Base-by-base conservation (phyloP, 108 stramenopile genomes). In the Cyclotella atomus region DNA sequence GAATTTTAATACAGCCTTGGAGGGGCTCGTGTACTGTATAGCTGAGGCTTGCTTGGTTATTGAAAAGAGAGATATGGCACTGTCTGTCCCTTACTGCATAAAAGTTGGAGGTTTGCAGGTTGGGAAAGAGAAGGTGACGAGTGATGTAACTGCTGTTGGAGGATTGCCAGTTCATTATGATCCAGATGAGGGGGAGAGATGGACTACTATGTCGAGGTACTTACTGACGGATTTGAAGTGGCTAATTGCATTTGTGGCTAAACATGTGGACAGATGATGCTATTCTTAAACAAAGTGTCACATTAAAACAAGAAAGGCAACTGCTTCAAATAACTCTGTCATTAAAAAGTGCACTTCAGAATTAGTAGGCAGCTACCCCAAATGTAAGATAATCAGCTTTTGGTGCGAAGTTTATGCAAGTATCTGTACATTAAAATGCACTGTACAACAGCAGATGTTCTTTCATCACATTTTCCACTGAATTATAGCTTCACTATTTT, bases 151-250 rank as follows among this genome's bases (percentile, higher is more conserved):
- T 20, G 84, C 86, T 10, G 83, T 91, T 28, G 90, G 90, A 45
- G 85, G 87, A 6, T 49, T 88, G 47, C 65, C 88, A 20, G 47
- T 91, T 9, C 62, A 76, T 2, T 87, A 87, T 70, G 82, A 73
- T 59, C 72, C 75, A 24, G 57, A 59, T 14, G 81, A 83, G 23
- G 91, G 85, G 9, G 85, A 85, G 46, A 67, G 76, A 54, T 95
- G 92, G 91, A 95, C 91, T 0, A 65, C 81, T 27, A 91, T 89
- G 10, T 89, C 90, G 67, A 90, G 88, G 63, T 95, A 89, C 69
- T 28, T 95, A 27, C 65, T 93, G 64, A 93, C 89, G 7, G 76
- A 95, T 83, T 64, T 92, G 59, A 95, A 95, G 45, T 83, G 85
- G 81, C 47, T 88, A 29, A 68, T 91, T 57, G 82, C 87, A 20